Conservation (phyloP, 805 yeast species). For the Cyberlindnera veronae region DNA sequence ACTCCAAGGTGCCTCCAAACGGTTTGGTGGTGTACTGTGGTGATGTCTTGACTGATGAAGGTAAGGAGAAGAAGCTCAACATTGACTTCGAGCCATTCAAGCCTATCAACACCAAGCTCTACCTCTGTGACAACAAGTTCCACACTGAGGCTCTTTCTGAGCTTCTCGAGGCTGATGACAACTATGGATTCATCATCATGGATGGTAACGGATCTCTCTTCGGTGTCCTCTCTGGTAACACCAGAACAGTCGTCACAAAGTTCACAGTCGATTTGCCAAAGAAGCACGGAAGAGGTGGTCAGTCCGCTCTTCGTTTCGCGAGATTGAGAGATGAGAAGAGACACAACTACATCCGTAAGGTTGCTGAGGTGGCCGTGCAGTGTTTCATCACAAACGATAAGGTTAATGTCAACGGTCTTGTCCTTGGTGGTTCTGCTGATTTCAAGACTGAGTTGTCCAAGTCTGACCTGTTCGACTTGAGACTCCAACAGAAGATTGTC, state of each 20-base stretch:
- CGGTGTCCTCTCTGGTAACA: conserved; percentile 94
- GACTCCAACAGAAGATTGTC: conserved; percentile 82
- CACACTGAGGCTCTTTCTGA: conserved; percentile 97
- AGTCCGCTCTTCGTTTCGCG: conserved; percentile 98
- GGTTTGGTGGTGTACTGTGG: conserved; percentile 98
- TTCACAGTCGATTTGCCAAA: conserved; percentile 97
- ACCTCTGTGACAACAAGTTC: conserved; percentile 96
- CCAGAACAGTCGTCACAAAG: conserved; percentile 93
- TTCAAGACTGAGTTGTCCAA: conserved; percentile 92
- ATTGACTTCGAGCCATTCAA: conserved; percentile 98
- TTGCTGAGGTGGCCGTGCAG: conserved; percentile 97
- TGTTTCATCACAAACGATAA: conserved; percentile 94
- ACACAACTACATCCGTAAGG: conserved; percentile 97
- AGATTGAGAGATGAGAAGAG: conserved; percentile 99
- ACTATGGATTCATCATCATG: conserved; percentile 97
- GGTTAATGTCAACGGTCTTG: conserved; percentile 89
- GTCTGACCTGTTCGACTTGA: conserved; percentile 89
- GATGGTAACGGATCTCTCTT: conserved; percentile 98
- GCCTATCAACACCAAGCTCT: conserved; percentile 95
- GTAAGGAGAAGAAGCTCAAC: conserved; percentile 94
- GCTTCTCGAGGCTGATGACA: conserved; percentile 90
- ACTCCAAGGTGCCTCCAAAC: conserved; percentile 85
- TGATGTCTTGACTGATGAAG: conserved; percentile 95
- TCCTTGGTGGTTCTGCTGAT: conserved; percentile 98
- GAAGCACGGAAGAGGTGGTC: conserved; percentile 99